Percentiles rank a stretch among this genome's conserved stretches.
Evolutionary conservation across 148 eudicot genomes (phyloP).

Genomic region (Chenopodium suecicum): DNA sequence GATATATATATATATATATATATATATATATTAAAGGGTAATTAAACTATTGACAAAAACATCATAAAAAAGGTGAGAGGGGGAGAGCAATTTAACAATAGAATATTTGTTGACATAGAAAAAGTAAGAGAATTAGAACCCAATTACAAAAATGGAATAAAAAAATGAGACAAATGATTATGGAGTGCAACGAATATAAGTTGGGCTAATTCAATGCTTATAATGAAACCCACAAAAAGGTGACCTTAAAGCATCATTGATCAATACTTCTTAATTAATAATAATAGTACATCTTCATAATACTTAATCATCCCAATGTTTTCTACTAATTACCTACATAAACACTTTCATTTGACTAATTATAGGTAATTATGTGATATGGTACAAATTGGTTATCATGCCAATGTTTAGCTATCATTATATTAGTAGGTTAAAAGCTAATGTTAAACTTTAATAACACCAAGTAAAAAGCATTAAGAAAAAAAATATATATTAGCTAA

Average conservation of each 20-base stretch:
- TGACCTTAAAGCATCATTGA: constrained; percentile 14
- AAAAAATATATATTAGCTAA: too few species aligned
- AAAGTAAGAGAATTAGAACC: neutral
- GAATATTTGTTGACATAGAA: constrained; percentile 11
- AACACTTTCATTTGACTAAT: constrained; percentile 8
- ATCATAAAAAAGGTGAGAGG: neutral
- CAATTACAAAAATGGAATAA: neutral
- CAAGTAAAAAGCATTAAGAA: neutral
- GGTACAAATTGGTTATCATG: constrained; percentile 10
- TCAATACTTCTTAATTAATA: neutral
- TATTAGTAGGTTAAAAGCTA: neutral
- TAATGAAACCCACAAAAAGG: constrained; percentile 14
- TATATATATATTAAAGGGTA: neutral
- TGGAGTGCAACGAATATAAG: constrained; percentile 16
- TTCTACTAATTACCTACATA: neutral
- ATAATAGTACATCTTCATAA: neutral
- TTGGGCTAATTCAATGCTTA: constrained; percentile 19
- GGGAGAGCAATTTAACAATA: neutral
- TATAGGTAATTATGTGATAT: constrained; percentile 18
- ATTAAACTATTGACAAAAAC: neutral
- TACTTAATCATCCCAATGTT: neutral
- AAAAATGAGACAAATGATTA: neutral
- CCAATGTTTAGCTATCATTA: constrained; percentile 13
- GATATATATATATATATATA: too few species aligned
- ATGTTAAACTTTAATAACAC: neutral